These are phyloP conservation scores for Puccinia polysora DNA, from an alignment of 1,284 basidiomycete genomes.

Conservation along the genomic window DNA sequence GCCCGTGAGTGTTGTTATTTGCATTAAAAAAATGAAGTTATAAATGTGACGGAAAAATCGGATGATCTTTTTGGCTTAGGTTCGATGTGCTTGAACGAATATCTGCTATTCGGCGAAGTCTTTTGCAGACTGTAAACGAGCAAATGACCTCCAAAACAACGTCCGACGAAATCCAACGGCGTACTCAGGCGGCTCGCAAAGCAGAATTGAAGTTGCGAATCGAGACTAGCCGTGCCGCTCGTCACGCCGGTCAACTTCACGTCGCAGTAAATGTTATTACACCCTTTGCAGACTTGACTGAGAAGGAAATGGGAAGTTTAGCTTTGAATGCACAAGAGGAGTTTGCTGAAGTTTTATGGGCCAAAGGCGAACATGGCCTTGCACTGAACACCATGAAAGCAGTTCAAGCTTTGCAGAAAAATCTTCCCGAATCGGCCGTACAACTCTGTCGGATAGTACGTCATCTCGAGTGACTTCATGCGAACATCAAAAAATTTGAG, in stretches of 20 bases:
- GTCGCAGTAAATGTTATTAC: slow-evolving; percentile 79
- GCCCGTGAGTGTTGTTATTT: slow-evolving; percentile 60
- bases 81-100: slow-evolving; percentile 72
- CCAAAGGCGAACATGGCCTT: slow-evolving; percentile 72
- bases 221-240: slow-evolving; percentile 68
- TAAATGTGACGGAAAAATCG: background rate
- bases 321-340: slow-evolving; percentile 66
- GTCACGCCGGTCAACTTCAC: slow-evolving; percentile 67
- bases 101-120: slow-evolving; percentile 72
- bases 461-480: no score
- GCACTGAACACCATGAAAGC: slow-evolving; percentile 71
- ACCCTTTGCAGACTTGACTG: slow-evolving; percentile 66
- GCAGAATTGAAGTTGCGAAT: slow-evolving; percentile 70
- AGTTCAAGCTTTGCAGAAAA: slow-evolving; percentile 44
- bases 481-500: background rate
- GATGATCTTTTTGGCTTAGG: slow-evolving; percentile 55
- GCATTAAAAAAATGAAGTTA: slow-evolving; percentile 44
- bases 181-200: slow-evolving; percentile 57
- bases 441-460: slow-evolving; percentile 35
- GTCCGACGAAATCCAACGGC: slow-evolving; percentile 61
- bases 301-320: slow-evolving; percentile 44
- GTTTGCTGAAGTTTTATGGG: slow-evolving; percentile 84
- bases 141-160: slow-evolving; percentile 70
- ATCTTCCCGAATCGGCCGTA: slow-evolving; percentile 35
- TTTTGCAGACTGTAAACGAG: slow-evolving; percentile 66